Conservation (phyloP, 1,284 basidiomycete species). For the Microbotryum scabiosae region DNA sequence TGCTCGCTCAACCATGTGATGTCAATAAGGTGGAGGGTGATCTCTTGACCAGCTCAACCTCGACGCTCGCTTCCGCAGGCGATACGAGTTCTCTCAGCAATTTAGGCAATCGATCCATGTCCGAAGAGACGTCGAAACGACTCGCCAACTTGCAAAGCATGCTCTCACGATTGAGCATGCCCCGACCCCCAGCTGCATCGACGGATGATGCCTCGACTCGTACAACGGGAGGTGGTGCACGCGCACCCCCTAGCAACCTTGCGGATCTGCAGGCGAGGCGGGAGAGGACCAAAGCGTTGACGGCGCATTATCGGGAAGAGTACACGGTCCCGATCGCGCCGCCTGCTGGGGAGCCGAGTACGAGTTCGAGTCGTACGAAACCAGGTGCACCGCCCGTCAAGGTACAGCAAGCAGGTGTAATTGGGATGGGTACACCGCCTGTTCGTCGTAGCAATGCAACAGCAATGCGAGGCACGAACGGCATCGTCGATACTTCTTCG, state of each 20-base stretch:
- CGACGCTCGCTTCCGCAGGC: background rate
- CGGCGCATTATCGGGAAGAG: background rate
- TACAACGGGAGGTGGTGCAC: too few relatives aligned
- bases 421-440: background rate
- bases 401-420: background rate
- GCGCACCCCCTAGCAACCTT: too few relatives aligned
- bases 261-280: too few relatives aligned
- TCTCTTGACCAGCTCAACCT: constrained; percentile 2
- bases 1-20: background rate
- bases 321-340: constrained; percentile 8
- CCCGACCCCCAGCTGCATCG: background rate
- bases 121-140: constrained; percentile 28
- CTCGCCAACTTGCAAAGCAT: constrained; percentile 32
- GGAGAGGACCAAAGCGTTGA: background rate
- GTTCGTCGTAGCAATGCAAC: background rate
- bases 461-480: background rate
- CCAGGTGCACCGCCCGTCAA: background rate
- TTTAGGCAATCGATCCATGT: background rate
- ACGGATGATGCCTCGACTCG: background rate
- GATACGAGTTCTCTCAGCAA: background rate
- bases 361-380: background rate
- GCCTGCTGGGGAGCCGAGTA: background rate
- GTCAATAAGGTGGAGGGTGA: background rate
- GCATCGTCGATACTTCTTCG: constrained; percentile 5
- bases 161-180: constrained; percentile 28